Conservation (phyloP, 345 rosid genomes). For the Carallia brachiata region DNA sequence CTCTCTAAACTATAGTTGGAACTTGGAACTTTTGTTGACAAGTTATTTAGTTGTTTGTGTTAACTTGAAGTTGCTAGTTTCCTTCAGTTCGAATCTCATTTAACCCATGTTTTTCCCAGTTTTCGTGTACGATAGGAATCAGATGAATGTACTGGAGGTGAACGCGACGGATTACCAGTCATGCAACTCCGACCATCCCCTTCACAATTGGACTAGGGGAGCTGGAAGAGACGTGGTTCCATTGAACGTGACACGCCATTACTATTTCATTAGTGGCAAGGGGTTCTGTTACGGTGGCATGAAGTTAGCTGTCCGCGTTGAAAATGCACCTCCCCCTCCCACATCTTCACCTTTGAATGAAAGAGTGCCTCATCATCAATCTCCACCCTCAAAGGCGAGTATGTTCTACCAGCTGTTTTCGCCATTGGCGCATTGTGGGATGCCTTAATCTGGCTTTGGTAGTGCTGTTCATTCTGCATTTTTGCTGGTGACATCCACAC, state of each 20-base stretch:
- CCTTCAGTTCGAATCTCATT: background rate
- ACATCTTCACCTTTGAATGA: conserved; percentile 34
- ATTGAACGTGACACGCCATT: conserved; percentile 66
- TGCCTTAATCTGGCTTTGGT: conserved; percentile 42
- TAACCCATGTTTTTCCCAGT: conserved; percentile 29
- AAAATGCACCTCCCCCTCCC: conserved; percentile 77
- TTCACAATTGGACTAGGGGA: conserved; percentile 79
- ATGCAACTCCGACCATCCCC: conserved; percentile 68
- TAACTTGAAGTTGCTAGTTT: background rate
- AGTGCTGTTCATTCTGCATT: conserved; percentile 2
- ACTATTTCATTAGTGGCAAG: conserved; percentile 77
- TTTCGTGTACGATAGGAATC: conserved; percentile 92
- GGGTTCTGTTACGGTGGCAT: conserved; percentile 89
- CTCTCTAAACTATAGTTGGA: too few relatives aligned
- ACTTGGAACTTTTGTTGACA: background rate
- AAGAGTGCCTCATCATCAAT: conserved; percentile 37
- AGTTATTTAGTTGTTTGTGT: background rate
- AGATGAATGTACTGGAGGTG: conserved; percentile 80
- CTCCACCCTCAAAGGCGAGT: conserved; percentile 28
- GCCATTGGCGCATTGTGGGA: conserved; percentile 55
- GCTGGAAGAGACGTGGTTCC: conserved; percentile 93
- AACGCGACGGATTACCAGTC: conserved; percentile 67
- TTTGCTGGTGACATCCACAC: background rate
- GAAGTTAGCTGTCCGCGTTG: conserved; percentile 62
- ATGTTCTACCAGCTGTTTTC: conserved; percentile 42